These are phyloP conservation scores for Kwoniella botswanensis DNA, from an alignment of 768 basidiomycete species.

Conservation along the genomic window DNA sequence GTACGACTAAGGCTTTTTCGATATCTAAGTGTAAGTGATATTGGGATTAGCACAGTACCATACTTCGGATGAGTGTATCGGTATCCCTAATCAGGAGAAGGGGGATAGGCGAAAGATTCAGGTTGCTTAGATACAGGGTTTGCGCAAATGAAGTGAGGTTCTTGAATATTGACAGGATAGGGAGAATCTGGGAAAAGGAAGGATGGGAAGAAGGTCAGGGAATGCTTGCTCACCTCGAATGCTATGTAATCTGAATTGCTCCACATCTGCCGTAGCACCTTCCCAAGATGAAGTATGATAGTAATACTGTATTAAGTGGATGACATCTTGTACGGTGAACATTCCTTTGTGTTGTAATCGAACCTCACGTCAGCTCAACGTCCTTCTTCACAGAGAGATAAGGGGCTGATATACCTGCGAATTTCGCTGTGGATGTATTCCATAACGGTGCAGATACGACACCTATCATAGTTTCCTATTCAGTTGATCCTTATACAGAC, in stretches of 20 bases:
- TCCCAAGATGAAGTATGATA: conserved; percentile 84
- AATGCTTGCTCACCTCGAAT: conserved; percentile 71
- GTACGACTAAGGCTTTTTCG: conserved; percentile 88
- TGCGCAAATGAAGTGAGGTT: no score
- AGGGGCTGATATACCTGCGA: conserved; percentile 63
- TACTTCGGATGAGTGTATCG: background rate
- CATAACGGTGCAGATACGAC: conserved; percentile 97
- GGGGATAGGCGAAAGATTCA: no score
- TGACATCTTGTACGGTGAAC: conserved; percentile 99
- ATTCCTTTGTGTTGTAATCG: conserved; percentile 66
- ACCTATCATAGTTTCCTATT: conserved; percentile 62
- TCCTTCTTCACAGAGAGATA: background rate
- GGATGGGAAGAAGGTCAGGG: background rate
- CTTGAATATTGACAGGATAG: no score
- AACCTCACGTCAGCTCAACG: conserved; percentile 19
- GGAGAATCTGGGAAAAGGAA: no score
- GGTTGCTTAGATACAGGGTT: no score
- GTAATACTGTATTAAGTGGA: conserved; percentile 98
- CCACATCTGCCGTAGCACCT: conserved; percentile 85
- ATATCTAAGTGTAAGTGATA: conserved; percentile 68
- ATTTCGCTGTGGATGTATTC: conserved; percentile 91
- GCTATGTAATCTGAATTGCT: conserved; percentile 84
- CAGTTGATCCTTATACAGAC: no score
- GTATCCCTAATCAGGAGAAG: background rate
- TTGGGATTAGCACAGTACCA: background rate